These are phyloP conservation scores for Arachis stenosperma DNA, from an alignment of 306 rosid species.

Conservation along the genomic window DNA sequence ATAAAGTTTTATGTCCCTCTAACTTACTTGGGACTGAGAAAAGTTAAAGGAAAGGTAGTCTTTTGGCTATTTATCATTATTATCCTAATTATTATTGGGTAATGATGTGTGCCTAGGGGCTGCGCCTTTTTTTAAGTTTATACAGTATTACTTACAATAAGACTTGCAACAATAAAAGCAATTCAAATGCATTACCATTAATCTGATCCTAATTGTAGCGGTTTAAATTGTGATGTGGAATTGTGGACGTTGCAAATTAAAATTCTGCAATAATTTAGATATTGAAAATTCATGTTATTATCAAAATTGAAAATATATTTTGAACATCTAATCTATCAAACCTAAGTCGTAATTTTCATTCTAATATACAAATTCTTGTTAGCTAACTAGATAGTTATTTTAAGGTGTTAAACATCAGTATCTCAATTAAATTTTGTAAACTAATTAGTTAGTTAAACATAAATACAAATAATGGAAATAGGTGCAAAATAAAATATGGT, in stretches of 20 bases:
- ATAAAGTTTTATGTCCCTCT: conserved; percentile 37
- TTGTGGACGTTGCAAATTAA: background rate
- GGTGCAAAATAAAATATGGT: too few relatives aligned
- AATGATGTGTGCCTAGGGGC: conserved; percentile 14
- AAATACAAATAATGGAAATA: too few relatives aligned
- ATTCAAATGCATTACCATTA: background rate
- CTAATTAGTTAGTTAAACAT: too few relatives aligned
- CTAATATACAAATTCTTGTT: too few relatives aligned
- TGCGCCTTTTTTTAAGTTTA: background rate
- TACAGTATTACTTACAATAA: too few relatives aligned
- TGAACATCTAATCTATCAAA: too few relatives aligned
- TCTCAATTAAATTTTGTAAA: too few relatives aligned
- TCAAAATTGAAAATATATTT: too few relatives aligned
- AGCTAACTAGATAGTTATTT: too few relatives aligned
- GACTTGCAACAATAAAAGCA: background rate
- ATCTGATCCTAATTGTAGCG: background rate
- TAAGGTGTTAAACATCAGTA: too few relatives aligned
- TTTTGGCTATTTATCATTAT: background rate
- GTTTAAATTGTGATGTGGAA: conserved; percentile 3
- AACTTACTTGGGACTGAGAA: conserved; percentile 38
- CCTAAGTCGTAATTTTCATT: too few relatives aligned
- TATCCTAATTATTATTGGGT: conserved; percentile 24
- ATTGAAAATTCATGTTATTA: conserved; percentile 4
- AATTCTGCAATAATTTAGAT: background rate
- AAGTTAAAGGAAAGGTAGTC: conserved; percentile 28